These are phyloP conservation scores for Saccharomycopsis selenospora DNA, from an alignment of 805 yeast species.

Conservation along the genomic window DNA sequence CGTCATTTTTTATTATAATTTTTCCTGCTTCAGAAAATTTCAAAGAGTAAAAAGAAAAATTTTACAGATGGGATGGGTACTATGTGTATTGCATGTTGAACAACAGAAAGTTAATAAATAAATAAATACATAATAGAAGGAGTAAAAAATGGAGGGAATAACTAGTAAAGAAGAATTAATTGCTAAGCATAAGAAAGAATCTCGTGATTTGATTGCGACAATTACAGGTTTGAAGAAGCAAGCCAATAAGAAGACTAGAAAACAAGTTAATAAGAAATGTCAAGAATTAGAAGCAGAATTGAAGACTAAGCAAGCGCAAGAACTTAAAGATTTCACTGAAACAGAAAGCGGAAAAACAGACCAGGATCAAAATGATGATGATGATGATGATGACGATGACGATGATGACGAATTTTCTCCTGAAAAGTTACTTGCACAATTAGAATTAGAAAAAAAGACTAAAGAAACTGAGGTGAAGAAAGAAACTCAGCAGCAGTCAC, in stretches of 20 bases:
- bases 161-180: slow-evolving; percentile 40
- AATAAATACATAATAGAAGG: background rate
- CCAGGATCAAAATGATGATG: slow-evolving; percentile 18
- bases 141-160: slow-evolving; percentile 31
- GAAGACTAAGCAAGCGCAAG: slow-evolving; percentile 47
- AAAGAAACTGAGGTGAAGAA: slow-evolving; percentile 21
- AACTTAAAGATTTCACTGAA: slow-evolving; percentile 31
- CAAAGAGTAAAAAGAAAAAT: too few species aligned
- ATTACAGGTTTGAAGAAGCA: slow-evolving; percentile 75
- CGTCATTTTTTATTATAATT: too few species aligned
- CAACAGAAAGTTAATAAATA: too few species aligned
- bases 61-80: too few species aligned
- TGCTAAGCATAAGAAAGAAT: slow-evolving; percentile 62
- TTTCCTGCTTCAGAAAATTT: too few species aligned
- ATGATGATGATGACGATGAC: slow-evolving; percentile 28
- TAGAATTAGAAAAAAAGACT: slow-evolving; percentile 36
- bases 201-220: slow-evolving; percentile 55
- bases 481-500: slow-evolving; percentile 16
- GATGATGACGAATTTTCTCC: slow-evolving; percentile 53
- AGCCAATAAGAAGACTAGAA: slow-evolving; percentile 72
- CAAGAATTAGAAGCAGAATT: slow-evolving; percentile 50
- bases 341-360: slow-evolving; percentile 6
- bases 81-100: too few species aligned
- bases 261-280: slow-evolving; percentile 55
- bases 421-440: slow-evolving; percentile 55